Evolutionary conservation across 2,329 filamentous ascomycete genomes (phyloP).

Genomic region (Phaeosphaeriaceae sp.): DNA sequence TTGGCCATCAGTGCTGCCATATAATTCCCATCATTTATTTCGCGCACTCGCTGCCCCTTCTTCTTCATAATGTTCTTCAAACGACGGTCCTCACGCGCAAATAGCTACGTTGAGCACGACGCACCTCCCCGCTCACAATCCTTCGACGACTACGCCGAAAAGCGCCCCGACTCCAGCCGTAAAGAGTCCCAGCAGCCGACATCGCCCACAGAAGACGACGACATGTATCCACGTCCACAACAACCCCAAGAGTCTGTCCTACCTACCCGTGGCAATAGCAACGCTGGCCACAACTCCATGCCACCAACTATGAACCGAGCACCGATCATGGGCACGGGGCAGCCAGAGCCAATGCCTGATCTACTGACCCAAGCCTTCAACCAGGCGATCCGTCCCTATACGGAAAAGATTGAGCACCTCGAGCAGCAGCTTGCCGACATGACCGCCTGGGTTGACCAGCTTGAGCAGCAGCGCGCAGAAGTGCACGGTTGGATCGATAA

Average conservation of each 20-base stretch:
- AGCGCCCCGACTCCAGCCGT: constrained; percentile 49
- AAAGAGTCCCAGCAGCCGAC: constrained; percentile 41
- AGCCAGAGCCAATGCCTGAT: constrained; percentile 56
- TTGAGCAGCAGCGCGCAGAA: constrained; percentile 59
- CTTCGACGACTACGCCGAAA: constrained; percentile 50
- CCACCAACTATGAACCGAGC: constrained; percentile 29
- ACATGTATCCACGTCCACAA: constrained; percentile 55
- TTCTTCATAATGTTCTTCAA: constrained; percentile 57
- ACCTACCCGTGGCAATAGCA: constrained; percentile 28
- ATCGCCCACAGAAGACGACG: constrained; percentile 37
- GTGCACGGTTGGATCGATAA: constrained; percentile 64
- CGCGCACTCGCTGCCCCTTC: constrained; percentile 23
- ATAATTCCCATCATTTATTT: constrained; percentile 29
- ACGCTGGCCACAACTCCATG: constrained; percentile 26
- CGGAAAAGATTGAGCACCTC: constrained; percentile 60
- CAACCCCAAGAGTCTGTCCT: constrained; percentile 48
- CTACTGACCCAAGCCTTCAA: constrained; percentile 61
- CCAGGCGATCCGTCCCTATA: constrained; percentile 59
- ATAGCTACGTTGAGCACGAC: constrained; percentile 58
- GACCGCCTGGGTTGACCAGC: constrained; percentile 57
- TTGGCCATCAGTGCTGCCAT: constrained; percentile 16
- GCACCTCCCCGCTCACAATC: constrained; percentile 48
- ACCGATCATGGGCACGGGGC: constrained; percentile 28
- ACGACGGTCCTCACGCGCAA: constrained; percentile 48
- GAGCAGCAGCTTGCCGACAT: constrained; percentile 59